Evolutionary conservation across 352 stramenopile genomes (phyloP), one percentile per base, ranked within the genome.

Genomic region (Chrysophaeum taylorii): DNA sequence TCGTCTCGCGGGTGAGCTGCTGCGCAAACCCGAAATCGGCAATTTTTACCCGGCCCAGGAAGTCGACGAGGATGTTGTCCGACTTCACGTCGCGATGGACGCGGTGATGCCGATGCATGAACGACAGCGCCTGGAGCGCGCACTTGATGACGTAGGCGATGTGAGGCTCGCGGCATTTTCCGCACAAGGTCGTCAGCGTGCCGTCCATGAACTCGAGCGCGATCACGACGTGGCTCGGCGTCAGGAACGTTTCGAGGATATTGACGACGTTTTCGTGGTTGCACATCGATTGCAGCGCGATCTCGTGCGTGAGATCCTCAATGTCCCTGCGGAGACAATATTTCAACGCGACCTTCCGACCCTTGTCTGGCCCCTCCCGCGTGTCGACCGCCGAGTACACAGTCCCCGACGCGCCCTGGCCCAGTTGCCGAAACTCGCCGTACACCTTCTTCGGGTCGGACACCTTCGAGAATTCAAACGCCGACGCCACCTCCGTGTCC

Each of bases 151-250:
- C 83, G 72, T 84, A 87, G 0, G 82, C 82, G 61, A 88, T 87
- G 73, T 79, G 66, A 18, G 53, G 29, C 70, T 88, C 83, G 23
- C 61, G 57, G 54, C 84, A 85, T 21, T 82, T 82, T 37, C 83
- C 81, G 79, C 96, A 90, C 48, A 89, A 79, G 69, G 96, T 88
- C 42, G 90, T 88, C 29, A 97, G 83, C 0, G 86, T 92, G 0
- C 89, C 90, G 1, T 89, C 89, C 41, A 97, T 87, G 76, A 89
- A 93, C 72, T 97, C 92, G 87, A 97, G 95, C 53, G 94, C 85
- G 74, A 97, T 96, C 80, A 87, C 75, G 25, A 78, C 69, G 41
- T 80, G 37, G 16, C 52, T 74, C 27, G 63, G 70, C 12, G 75
- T 80, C 27, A 82, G 38, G 53, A 79, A 87, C 2, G 78, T 79